phyloP scores from a whole-genome alignment of 2,329 filamentous ascomycete genomes.

The Claviceps maximensis region DNA sequence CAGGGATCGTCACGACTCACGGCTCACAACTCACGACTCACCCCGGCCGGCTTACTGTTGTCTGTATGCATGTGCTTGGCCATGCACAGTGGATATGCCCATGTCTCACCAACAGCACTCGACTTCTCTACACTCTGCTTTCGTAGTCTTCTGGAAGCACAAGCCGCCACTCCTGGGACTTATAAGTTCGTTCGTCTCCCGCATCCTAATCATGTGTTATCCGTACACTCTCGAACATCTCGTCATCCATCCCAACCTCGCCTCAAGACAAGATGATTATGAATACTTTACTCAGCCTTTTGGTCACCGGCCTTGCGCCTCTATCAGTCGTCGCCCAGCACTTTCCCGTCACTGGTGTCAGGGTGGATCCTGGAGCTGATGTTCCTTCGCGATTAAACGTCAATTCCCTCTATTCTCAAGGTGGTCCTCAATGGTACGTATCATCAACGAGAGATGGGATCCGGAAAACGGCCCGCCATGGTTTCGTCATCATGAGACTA shows the following conservation, averaged over 20 bases:
- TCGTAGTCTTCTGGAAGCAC: neutral
- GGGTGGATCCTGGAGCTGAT: conserved; percentile 24
- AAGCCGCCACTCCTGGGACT: neutral
- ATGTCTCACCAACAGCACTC: neutral
- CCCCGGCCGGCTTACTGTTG: no score
- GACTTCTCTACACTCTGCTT: neutral
- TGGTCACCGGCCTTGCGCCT: conserved; percentile 14
- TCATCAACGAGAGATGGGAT: neutral
- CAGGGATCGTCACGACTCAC: neutral
- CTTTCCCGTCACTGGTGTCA: conserved; percentile 25
- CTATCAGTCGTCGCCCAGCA: conserved; percentile 14
- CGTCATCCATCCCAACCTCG: neutral
- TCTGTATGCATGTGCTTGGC: no score
- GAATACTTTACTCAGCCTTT: conserved; percentile 11
- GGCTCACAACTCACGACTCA: neutral
- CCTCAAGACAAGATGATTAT: conserved; percentile 8
- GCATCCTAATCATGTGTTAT: no score
- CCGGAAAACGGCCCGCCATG: neutral
- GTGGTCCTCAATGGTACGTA: conserved; percentile 31
- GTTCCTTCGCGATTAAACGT: conserved; percentile 34
- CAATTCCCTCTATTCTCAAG: conserved; percentile 27
- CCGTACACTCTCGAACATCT: neutral
- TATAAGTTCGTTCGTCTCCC: neutral
- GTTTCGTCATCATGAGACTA: neutral
- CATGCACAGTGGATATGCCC: neutral